Conservation (phyloP, 1,139 yeast genomes). For the Lizanozyma gosingica region DNA sequence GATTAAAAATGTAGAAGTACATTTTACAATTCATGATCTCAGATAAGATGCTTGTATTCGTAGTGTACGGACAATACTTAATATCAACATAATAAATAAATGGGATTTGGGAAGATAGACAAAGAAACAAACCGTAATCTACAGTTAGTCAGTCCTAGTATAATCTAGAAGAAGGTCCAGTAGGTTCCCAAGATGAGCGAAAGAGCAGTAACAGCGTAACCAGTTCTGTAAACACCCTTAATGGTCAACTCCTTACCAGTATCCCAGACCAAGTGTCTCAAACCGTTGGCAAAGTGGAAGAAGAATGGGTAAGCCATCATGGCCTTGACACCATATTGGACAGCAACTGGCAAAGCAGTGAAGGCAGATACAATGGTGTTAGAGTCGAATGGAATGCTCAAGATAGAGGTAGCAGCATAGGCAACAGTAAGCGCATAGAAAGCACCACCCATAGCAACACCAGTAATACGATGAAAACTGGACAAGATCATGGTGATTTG, state of each 20-base stretch:
- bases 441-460: conserved; percentile 70
- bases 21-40: too few relatives aligned
- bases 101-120: too few relatives aligned
- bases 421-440: conserved; percentile 72
- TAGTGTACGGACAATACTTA: too few relatives aligned
- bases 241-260: conserved; percentile 67
- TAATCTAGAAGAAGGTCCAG: conserved; percentile 35
- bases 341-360: conserved; percentile 50
- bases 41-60: too few relatives aligned
- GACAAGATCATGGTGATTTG: conserved; percentile 83
- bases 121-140: too few relatives aligned
- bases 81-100: too few relatives aligned
- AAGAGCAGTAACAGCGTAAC: conserved; percentile 71
- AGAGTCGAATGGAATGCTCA: conserved; percentile 59
- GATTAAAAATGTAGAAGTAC: too few relatives aligned
- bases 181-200: conserved; percentile 59
- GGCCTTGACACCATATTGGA: conserved; percentile 60
- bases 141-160: too few relatives aligned
- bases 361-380: conserved; percentile 48
- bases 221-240: conserved; percentile 88
- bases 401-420: conserved; percentile 61
- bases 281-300: conserved; percentile 76
- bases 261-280: conserved; percentile 94
- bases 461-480: conserved; percentile 77
- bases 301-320: conserved; percentile 75